A percentile compares a stretch with the other conserved stretches of the same genome.
Evolutionary conservation across 2,329 filamentous ascomycete genomes (phyloP).

Genomic region (Dendrostoma leiphaemia): DNA sequence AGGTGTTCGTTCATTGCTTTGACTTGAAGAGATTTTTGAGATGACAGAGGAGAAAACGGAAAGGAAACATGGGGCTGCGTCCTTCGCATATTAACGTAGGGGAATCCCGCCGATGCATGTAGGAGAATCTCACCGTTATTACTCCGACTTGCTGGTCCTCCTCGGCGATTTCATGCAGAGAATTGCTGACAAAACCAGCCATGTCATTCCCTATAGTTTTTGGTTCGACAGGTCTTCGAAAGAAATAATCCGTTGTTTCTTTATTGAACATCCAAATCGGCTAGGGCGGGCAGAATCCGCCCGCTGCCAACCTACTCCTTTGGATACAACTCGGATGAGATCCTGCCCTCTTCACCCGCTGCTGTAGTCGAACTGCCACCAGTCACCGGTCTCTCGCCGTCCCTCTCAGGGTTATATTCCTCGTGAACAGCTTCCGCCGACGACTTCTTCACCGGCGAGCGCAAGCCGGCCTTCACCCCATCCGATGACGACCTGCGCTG

Average conservation of each 20-base stretch:
- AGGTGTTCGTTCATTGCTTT: no score
- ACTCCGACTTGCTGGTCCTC: no score
- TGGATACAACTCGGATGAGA: not conserved
- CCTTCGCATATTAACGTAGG: no score
- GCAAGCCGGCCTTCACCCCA: not conserved
- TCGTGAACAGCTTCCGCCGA: not conserved
- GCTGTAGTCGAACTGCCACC: slow-evolving; percentile 5
- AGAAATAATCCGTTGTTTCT: not conserved
- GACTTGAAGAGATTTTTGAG: no score
- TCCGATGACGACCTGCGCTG: not conserved
- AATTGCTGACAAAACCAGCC: no score
- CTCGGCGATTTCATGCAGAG: no score
- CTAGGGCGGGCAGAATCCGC: not conserved
- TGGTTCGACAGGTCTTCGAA: not conserved
- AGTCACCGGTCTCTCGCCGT: slow-evolving; percentile 12
- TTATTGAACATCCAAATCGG: not conserved
- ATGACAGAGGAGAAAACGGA: no score
- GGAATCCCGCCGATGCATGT: no score
- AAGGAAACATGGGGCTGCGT: no score
- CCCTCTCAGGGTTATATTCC: slow-evolving; percentile 16
- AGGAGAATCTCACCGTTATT: no score
- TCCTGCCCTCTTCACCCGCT: not conserved
- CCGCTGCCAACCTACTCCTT: not conserved
- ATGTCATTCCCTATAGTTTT: not conserved
- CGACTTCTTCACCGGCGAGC: not conserved